phyloP scores from a whole-genome alignment of 768 basidiomycete genomes.

The Hebeloma cylindrosporum region DNA sequence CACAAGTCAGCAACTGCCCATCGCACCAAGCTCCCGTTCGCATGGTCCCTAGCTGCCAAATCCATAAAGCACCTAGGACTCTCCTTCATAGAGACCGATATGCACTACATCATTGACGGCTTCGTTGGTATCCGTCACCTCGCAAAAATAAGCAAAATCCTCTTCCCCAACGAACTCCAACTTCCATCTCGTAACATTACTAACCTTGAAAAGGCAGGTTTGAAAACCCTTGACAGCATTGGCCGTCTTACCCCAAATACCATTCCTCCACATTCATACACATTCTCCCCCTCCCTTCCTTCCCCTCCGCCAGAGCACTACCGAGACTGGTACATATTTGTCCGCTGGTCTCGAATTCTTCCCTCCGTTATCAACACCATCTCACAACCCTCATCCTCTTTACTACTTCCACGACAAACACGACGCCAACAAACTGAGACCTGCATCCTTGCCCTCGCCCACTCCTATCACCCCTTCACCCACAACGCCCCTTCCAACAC shows the following conservation, averaged over 20 bases:
- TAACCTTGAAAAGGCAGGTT: neutral
- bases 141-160: neutral
- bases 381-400: neutral
- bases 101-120: neutral
- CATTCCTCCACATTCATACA: neutral
- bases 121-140: neutral
- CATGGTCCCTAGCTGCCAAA: conserved; percentile 1
- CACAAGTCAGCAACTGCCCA: neutral
- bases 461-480: neutral
- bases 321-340: neutral
- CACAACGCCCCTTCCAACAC: neutral
- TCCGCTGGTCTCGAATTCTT: neutral
- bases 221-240: neutral
- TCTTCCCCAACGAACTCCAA: neutral
- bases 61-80: neutral
- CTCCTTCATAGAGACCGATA: conserved; percentile 1
- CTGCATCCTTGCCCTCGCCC: neutral
- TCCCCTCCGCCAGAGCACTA: neutral
- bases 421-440: neutral
- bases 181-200: neutral
- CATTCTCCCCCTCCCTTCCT: neutral
- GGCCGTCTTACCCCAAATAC: neutral
- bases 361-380: neutral
- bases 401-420: neutral
- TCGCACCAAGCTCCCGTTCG: neutral